These are phyloP conservation scores for Dunaliella primolecta DNA, from an alignment of 139 green algal genomes.

Conservation along the genomic window DNA sequence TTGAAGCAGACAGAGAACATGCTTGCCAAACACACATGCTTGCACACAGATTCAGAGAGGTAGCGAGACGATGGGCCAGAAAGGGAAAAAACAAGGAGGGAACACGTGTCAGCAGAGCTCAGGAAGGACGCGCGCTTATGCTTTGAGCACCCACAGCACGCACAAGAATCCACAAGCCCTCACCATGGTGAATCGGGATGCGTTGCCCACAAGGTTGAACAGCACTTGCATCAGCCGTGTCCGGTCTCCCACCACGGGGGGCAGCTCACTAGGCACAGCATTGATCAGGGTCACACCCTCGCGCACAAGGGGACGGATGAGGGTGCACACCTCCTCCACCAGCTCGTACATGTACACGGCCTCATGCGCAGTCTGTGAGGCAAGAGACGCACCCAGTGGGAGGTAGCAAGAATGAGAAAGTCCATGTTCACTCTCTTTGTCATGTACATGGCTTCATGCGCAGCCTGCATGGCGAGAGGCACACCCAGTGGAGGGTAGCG, in stretches of 20 bases:
- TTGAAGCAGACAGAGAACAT: too few relatives aligned
- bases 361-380: neutral
- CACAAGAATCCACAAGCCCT: too few relatives aligned
- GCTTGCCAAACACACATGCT: too few relatives aligned
- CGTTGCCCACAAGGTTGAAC: conserved; percentile 53
- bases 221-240: conserved; percentile 42
- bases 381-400: neutral
- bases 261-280: conserved; percentile 29
- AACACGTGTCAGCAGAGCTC: too few relatives aligned
- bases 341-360: conserved; percentile 31
- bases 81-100: too few relatives aligned
- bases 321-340: conserved; percentile 28
- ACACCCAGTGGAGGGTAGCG: neutral
- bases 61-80: too few relatives aligned
- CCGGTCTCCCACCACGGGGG: conserved; percentile 26
- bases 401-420: neutral
- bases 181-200: conserved; percentile 38
- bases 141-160: too few relatives aligned
- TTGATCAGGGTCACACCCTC: conserved; percentile 41
- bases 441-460: neutral
- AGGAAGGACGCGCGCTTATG: too few relatives aligned
- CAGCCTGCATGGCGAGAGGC: neutral
- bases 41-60: too few relatives aligned
- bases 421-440: neutral
- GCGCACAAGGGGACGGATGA: conserved; percentile 41